These are phyloP conservation scores for Cymbidium sinense DNA, from an alignment of 106 monocot species.

Conservation along the genomic window DNA sequence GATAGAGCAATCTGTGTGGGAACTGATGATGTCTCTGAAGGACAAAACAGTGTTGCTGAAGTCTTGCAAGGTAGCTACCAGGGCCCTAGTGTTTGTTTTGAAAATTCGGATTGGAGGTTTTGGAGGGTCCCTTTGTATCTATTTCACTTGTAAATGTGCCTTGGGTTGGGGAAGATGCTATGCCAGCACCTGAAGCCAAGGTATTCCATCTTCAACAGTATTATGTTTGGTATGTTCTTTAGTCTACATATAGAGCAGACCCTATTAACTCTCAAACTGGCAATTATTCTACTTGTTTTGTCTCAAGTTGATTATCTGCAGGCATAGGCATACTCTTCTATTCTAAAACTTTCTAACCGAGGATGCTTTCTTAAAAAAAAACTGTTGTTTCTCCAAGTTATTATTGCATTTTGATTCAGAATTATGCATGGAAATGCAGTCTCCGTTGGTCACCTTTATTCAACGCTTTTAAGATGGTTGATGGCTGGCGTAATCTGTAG, in stretches of 20 bases:
- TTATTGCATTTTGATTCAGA: neutral
- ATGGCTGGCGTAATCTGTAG: neutral
- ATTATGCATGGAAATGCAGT: neutral
- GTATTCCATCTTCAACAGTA: constrained; percentile 20
- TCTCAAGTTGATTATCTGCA: neutral
- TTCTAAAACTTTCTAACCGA: neutral
- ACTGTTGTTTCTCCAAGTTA: neutral
- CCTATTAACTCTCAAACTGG: neutral
- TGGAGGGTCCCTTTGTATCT: constrained; percentile 67
- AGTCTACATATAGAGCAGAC: neutral
- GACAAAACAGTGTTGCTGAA: neutral
- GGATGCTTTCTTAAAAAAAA: neutral
- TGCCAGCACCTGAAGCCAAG: constrained; percentile 80
- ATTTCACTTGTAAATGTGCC: constrained; percentile 78
- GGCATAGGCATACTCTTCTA: neutral
- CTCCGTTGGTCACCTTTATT: neutral
- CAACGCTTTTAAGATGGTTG: neutral
- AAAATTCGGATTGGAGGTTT: constrained; percentile 55
- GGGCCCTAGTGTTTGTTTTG: constrained; percentile 37
- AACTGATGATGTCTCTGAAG: neutral
- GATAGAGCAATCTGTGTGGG: constrained; percentile 1
- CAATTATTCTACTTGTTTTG: too few species aligned
- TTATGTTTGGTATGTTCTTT: constrained; percentile 4
- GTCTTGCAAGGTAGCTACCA: constrained; percentile 30
- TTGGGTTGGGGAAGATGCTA: constrained; percentile 48